These are phyloP conservation scores for Boletus coccyginus DNA, from an alignment of 768 basidiomycete genomes.

Conservation along the genomic window DNA sequence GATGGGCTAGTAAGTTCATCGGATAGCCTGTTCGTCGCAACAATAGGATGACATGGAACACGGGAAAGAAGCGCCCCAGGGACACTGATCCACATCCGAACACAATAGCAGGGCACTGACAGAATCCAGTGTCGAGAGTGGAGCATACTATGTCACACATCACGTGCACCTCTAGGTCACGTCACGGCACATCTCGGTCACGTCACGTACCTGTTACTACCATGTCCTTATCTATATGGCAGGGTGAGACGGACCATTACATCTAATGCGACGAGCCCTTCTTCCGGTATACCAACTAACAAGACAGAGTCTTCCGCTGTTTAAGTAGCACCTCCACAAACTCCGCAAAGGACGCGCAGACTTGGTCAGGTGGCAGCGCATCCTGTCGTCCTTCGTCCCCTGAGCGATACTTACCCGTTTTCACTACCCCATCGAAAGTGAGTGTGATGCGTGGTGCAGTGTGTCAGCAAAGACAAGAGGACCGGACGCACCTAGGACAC, in stretches of 20 bases:
- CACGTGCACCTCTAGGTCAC: slow-evolving; percentile 2
- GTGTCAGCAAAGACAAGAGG: no score
- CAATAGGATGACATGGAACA: slow-evolving; percentile 4
- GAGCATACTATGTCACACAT: background rate
- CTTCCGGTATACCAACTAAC: background rate
- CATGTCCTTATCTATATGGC: no score
- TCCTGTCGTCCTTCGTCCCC: slow-evolving; percentile 51
- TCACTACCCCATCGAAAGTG: slow-evolving; percentile 36
- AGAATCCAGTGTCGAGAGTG: no score
- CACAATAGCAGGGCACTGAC: no score
- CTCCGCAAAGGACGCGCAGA: slow-evolving; percentile 50
- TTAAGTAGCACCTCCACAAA: slow-evolving; percentile 49
- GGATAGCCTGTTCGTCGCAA: background rate
- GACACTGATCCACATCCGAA: background rate
- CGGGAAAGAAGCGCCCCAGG: background rate
- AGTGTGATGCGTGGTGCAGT: background rate
- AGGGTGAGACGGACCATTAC: background rate
- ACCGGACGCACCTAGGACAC: slow-evolving; percentile 54
- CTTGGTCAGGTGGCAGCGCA: slow-evolving; percentile 46
- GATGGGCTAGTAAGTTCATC: slow-evolving; percentile 14
- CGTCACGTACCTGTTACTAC: no score
- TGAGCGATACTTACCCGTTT: slow-evolving; percentile 65
- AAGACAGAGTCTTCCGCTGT: background rate
- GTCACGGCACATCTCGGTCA: background rate
- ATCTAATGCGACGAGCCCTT: background rate